These are phyloP conservation scores for Penicillium hesseltinei DNA, from an alignment of 2,329 filamentous ascomycete genomes.

Conservation along the genomic window DNA sequence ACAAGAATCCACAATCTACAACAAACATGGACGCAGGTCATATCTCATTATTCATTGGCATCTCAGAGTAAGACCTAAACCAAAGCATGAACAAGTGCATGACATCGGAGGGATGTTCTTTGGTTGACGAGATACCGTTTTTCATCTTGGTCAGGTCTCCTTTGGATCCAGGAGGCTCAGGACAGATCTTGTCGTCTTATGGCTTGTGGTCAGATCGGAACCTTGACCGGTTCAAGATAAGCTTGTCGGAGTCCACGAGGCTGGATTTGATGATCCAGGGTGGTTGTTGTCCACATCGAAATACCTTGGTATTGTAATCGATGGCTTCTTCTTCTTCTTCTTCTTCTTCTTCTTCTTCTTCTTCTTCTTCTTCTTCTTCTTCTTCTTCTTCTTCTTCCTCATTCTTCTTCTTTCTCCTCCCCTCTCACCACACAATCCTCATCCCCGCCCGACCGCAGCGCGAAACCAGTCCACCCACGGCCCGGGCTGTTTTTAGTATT, in stretches of 20 bases:
- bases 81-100: constrained; percentile 8
- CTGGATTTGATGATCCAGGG: constrained; percentile 11
- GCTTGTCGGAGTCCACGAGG: constrained; percentile 17
- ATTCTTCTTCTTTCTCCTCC: not conserved
- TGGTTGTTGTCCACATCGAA: constrained; percentile 19
- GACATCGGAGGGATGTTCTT: constrained; percentile 15
- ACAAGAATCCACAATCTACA: not conserved
- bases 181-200: constrained; percentile 15
- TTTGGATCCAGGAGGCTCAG: constrained; percentile 1
- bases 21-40: constrained; percentile 9
- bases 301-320: constrained; percentile 2
- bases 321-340: constrained; percentile 16
- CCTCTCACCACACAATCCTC: constrained; percentile 6
- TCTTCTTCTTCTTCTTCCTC: constrained; percentile 7
- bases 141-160: not conserved
- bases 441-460: constrained; percentile 19
- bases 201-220: constrained; percentile 7
- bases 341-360: not conserved
- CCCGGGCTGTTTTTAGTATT: constrained; percentile 15
- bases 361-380: constrained; percentile 6
- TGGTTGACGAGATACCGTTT: constrained; percentile 10
- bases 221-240: constrained; percentile 16
- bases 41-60: constrained; percentile 26
- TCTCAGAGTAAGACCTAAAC: constrained; percentile 18
- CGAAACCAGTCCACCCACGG: constrained; percentile 21